Percentiles rank a stretch among this genome's conserved stretches.
Conservation (phyloP, 306 rosid species). For the Mimosa bimucronata region DNA sequence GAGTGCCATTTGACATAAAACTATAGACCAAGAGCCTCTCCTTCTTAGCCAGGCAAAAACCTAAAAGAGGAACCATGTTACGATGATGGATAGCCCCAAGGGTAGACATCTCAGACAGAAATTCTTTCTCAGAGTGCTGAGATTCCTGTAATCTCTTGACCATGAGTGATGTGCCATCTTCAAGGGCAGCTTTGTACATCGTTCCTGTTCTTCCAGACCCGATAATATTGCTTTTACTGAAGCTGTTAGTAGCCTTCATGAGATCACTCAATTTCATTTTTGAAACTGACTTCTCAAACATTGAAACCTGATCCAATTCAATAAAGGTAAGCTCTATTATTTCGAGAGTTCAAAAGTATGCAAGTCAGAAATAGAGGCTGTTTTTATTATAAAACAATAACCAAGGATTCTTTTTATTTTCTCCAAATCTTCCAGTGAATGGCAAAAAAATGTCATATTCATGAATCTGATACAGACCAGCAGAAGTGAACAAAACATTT, state of each 20-base stretch:
- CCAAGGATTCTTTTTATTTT: background rate
- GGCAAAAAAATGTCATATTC: conserved; percentile 26
- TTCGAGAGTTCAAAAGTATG: background rate
- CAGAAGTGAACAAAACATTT: background rate
- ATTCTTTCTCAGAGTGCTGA: conserved; percentile 82
- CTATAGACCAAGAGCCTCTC: conserved; percentile 87
- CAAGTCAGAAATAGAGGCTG: background rate
- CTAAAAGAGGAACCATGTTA: conserved; percentile 88
- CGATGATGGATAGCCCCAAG: conserved; percentile 72
- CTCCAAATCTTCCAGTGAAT: conserved; percentile 1
- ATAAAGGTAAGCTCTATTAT: conserved; percentile 29
- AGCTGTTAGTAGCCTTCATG: conserved; percentile 90
- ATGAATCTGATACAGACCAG: background rate
- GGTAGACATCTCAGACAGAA: conserved; percentile 82
- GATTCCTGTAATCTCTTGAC: conserved; percentile 94
- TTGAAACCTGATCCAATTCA: conserved; percentile 69
- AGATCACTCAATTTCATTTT: conserved; percentile 93
- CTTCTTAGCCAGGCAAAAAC: conserved; percentile 82
- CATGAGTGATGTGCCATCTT: conserved; percentile 76
- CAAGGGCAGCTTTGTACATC: conserved; percentile 75
- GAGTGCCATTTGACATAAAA: conserved; percentile 79
- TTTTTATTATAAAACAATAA: conserved; percentile 1
- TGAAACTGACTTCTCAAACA: conserved; percentile 79
- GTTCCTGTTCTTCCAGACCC: conserved; percentile 92
- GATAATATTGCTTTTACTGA: conserved; percentile 69